A percentile compares a stretch with the other conserved stretches of the same genome.
These are phyloP conservation scores for Penicillium soppii DNA, from an alignment of 495 filamentous ascomycete species.

Conservation along the genomic window DNA sequence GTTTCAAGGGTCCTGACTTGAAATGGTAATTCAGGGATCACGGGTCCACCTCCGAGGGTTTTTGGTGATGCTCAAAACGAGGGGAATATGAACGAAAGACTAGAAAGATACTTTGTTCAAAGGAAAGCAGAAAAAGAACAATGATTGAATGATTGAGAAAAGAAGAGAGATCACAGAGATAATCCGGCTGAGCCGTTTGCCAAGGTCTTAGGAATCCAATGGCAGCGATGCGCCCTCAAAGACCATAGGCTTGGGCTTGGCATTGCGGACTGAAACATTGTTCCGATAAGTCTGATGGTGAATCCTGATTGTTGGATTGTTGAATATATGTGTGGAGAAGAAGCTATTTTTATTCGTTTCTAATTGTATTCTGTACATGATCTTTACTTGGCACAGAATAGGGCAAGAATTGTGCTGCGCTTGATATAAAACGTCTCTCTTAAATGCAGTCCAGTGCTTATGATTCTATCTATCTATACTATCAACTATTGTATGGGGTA, in stretches of 20 bases:
- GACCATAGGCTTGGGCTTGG: not conserved
- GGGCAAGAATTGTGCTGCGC: too few relatives aligned
- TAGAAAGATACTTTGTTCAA: too few relatives aligned
- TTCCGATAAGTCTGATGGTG: not conserved
- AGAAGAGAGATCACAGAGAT: not conserved
- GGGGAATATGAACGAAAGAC: not conserved
- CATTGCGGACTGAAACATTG: constrained; percentile 2
- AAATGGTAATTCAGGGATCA: not conserved
- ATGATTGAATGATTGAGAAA: not conserved
- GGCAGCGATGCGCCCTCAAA: too few relatives aligned
- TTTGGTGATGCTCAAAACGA: not conserved
- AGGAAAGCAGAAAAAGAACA: not conserved
- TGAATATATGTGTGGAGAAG: too few relatives aligned
- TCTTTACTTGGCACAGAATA: too few relatives aligned
- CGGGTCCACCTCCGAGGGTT: not conserved
- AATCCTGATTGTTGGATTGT: too few relatives aligned
- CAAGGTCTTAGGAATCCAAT: constrained; percentile 8
- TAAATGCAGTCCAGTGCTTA: too few relatives aligned
- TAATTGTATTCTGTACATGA: too few relatives aligned
- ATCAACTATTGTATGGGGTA: too few relatives aligned
- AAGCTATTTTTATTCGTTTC: not conserved
- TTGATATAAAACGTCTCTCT: too few relatives aligned
- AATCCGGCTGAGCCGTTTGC: constrained; percentile 1
- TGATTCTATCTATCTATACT: too few relatives aligned
- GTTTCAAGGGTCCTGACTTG: constrained; percentile 10